Base-by-base conservation (phyloP, 768 basidiomycete genomes). In the Pisolithus tinctorius region DNA sequence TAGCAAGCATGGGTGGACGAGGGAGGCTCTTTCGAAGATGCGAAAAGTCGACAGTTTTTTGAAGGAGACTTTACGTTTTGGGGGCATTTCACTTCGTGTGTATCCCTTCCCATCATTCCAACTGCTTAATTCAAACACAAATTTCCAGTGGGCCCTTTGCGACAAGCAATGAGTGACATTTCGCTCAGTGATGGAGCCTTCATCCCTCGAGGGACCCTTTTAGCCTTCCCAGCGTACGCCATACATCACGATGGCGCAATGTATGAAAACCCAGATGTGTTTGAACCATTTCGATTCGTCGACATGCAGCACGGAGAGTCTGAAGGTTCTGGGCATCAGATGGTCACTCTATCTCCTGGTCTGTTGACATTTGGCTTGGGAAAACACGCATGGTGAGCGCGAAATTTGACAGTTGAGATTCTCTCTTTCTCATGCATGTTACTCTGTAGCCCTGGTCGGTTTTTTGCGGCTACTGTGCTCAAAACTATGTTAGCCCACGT, bases 201-300 rank as follows among this genome's bases (percentile, higher is more conserved):
- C 20, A 48, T 69, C 11, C 72, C 70, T 1, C 53, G 57, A 26
- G 72, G 67, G 8, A 58, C 60, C 20, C 52, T 54, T 30, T 29
- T 70, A 2, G 50, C 63, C 0, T 57, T 55, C 27, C 58, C 63
- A 4, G 38, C 47, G 6, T 44, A 53, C 20, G 48, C 58, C 13
- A 37, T 54, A 17, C 52, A 56, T 27, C 20, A 9, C 30, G 53
- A 54, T 39, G 34, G 16, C 9, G 20, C 41, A 11, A 3, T 41
- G 39, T 72, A 73, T 47, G 51, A 63, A 3, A 61, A 69, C 30
- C 55, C 74, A 3, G 20, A 62, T 3, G 53, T 53, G 11, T 74
- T 81, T 55, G 69, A 77, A 31, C 71, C 71, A 0, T 76, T 74
- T 61, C 74, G 79, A 11, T 79, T 77, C 55, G 64, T 65, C 2